phyloP scores from a whole-genome alignment of 2,329 filamentous ascomycete species.

The Alternaria dauci region DNA sequence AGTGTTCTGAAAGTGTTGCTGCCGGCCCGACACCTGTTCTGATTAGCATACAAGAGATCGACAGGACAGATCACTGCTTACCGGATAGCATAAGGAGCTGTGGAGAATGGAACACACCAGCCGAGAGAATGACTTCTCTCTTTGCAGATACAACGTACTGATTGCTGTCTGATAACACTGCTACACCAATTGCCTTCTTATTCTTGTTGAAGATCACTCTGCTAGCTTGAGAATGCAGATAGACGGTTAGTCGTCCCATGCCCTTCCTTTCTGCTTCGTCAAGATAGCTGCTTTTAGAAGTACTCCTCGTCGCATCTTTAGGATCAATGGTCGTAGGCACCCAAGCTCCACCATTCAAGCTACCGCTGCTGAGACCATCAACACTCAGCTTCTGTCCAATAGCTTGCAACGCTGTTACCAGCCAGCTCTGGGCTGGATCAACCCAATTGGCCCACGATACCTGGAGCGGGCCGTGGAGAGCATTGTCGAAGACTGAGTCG shows the following conservation, averaged over 20 bases:
- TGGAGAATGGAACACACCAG: conserved; percentile 25
- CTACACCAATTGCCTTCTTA: no score
- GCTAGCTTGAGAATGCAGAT: no score
- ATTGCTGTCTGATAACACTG: no score
- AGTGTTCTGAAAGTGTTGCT: conserved; percentile 16
- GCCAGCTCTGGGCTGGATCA: no score
- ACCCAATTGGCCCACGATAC: conserved; percentile 32
- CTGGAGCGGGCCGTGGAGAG: conserved; percentile 29
- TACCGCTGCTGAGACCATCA: conserved; percentile 35
- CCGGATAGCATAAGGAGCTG: conserved; percentile 51
- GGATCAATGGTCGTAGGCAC: conserved; percentile 43
- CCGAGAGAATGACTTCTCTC: not conserved
- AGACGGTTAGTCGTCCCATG: no score
- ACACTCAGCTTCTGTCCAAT: conserved; percentile 28
- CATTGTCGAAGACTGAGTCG: conserved; percentile 22
- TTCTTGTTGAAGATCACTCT: no score
- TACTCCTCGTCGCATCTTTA: conserved; percentile 20
- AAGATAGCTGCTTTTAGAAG: no score
- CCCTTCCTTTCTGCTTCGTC: no score
- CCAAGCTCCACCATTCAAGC: conserved; percentile 31
- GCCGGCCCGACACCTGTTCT: not conserved
- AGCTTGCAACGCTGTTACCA: conserved; percentile 27
- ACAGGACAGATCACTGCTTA: no score
- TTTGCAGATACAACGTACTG: no score
- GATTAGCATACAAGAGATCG: no score